Conservation (phyloP, 2,329 filamentous ascomycete genomes). For the Ophiostoma himal-ulmi region DNA sequence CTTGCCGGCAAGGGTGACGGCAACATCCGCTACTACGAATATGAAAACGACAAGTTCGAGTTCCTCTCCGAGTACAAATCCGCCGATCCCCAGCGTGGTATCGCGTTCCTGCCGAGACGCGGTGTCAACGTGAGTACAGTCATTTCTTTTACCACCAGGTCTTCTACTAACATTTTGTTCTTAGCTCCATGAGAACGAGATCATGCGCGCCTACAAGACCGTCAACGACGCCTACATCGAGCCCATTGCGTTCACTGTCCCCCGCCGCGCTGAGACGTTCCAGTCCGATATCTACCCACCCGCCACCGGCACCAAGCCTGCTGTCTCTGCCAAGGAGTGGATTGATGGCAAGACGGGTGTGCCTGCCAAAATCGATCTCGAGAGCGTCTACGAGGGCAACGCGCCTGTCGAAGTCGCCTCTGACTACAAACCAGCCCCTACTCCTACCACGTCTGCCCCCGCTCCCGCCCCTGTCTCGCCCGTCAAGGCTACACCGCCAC, state of each 20-base stretch:
- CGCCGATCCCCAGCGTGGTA: conserved; percentile 84
- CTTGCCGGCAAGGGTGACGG: conserved; percentile 96
- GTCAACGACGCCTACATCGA: conserved; percentile 93
- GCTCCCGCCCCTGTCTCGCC: conserved; percentile 37
- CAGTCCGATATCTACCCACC: conserved; percentile 96
- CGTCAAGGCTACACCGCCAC: conserved; percentile 32
- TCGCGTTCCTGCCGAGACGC: conserved; percentile 90
- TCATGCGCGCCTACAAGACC: conserved; percentile 94
- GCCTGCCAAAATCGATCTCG: conserved; percentile 88
- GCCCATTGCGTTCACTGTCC: conserved; percentile 95
- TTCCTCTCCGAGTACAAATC: conserved; percentile 97
- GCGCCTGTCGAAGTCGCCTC: conserved; percentile 70
- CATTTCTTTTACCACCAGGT: neutral
- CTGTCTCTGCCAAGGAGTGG: conserved; percentile 77
- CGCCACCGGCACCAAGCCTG: conserved; percentile 71
- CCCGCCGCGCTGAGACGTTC: conserved; percentile 86
- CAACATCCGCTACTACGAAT: conserved; percentile 98
- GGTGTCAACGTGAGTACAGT: conserved; percentile 68
- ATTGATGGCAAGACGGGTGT: conserved; percentile 75
- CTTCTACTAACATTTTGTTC: neutral
- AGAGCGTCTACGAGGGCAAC: conserved; percentile 81
- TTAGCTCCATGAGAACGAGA: conserved; percentile 87
- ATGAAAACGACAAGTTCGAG: conserved; percentile 98
- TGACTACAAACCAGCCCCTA: conserved; percentile 55
- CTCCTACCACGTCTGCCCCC: conserved; percentile 39